Evolutionary conservation across 495 filamentous ascomycete genomes (phyloP).

Genomic region (Articulospora tetracladia): DNA sequence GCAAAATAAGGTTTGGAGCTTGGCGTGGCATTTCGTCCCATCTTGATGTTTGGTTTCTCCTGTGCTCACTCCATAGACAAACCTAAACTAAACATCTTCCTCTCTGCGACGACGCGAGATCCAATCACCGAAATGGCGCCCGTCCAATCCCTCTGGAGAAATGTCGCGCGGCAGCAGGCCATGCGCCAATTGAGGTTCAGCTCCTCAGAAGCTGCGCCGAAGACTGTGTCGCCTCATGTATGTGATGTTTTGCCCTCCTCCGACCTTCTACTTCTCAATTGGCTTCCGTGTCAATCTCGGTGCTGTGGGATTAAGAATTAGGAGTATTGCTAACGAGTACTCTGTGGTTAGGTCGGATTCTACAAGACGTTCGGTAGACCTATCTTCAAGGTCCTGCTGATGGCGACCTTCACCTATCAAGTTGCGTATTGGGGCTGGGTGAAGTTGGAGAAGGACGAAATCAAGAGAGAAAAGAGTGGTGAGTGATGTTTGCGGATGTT

Average conservation of each 20-base stretch:
- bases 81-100: too few species aligned
- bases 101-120: too few species aligned
- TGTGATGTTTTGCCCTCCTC: background rate
- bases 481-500: constrained; percentile 21
- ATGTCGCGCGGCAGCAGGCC: background rate
- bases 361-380: constrained; percentile 79
- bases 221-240: constrained; percentile 28
- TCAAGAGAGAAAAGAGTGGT: constrained; percentile 42
- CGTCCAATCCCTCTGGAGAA: background rate
- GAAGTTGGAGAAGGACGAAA: constrained; percentile 76
- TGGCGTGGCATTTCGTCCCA: too few species aligned
- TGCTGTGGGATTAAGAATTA: background rate
- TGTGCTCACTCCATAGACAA: too few species aligned
- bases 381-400: constrained; percentile 78
- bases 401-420: constrained; percentile 87
- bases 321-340: background rate
- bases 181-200: background rate
- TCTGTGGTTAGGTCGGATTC: constrained; percentile 53
- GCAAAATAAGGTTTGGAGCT: too few species aligned
- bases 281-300: background rate
- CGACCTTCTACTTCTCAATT: background rate
- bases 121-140: background rate
- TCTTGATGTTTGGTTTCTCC: too few species aligned
- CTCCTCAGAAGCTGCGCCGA: constrained; percentile 6
- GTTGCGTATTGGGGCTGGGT: constrained; percentile 78